phyloP scores from a whole-genome alignment of 306 rosid species.

The Pachyrhizus erosus region DNA sequence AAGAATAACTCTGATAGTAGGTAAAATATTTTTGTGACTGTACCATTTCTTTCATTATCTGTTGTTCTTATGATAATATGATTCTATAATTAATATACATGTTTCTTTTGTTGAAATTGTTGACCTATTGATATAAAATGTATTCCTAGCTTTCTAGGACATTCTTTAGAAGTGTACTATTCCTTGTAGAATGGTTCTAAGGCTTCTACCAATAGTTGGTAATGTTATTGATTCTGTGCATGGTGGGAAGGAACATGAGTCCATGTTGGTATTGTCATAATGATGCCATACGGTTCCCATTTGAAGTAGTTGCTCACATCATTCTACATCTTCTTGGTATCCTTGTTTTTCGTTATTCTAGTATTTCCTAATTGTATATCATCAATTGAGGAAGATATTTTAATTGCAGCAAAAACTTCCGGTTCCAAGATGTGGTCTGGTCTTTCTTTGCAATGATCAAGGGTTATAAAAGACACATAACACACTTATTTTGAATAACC shows the following conservation, averaged over 20 bases:
- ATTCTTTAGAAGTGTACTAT: conserved; percentile 18
- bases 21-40: conserved; percentile 51
- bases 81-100: background rate
- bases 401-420: background rate
- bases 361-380: background rate
- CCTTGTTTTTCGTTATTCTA: conserved; percentile 8
- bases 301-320: conserved; percentile 14
- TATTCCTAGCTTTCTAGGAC: conserved; percentile 10
- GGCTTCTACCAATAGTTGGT: background rate
- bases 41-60: conserved; percentile 27
- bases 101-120: conserved; percentile 26
- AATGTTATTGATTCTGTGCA: conserved; percentile 18
- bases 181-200: conserved; percentile 10
- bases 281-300: conserved; percentile 14
- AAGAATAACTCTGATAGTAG: conserved; percentile 59
- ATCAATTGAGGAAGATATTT: background rate
- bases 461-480: background rate
- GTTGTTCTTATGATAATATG: conserved; percentile 19
- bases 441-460: conserved; percentile 29
- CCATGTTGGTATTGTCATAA: background rate
- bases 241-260: conserved; percentile 1
- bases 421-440: background rate
- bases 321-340: conserved; percentile 5
- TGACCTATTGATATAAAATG: conserved; percentile 4
- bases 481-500: conserved; percentile 7